Evolutionary conservation across 176 grass and related monocot genomes (phyloP), one percentile per base, ranked within the genome.

Genomic region (Paspalum vaginatum): DNA sequence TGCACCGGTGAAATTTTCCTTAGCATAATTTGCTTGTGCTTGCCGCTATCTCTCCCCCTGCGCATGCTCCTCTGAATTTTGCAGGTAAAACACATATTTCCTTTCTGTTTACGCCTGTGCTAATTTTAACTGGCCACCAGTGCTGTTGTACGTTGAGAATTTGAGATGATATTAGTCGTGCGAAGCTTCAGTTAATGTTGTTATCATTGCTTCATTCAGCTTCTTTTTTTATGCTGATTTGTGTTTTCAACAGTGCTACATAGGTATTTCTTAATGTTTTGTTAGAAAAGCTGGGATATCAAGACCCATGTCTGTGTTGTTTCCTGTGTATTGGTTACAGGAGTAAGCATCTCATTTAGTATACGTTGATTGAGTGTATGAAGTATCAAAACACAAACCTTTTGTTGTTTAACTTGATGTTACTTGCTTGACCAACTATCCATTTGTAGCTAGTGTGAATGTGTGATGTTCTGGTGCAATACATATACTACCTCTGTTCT

Each of bases 161-260:
- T 70, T 70, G 45, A 32, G 68, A 49, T 27, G 26, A 49, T 7
- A 20, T 47, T 68, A 78, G 17, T 38, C 38, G 5, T 79, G 46
- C 32, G 40, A 40, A 26, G 18, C 11, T 63, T 50, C 7, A 53
- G 32, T 66, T 41, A 48, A 15, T 52, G 12, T 20, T 65, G 60
- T 22, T 22, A n/a, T 39, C 45, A 50, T 77, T 47, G 5, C 5
- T 61, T 62, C 11, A 51, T 27, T 64, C 50, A 15, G 44, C 16
- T 49, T 49, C 15, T 38, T 12, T 77, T 77, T 32, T 77, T 78
- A n/a, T 38, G 10, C 17, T 50, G 17, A 20, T 64, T 61, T 50
- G 18, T 54, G 20, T 78, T 40, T 78, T 11, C 26, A 15, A 5
- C 59, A 22, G 2, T 27, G 24, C 20, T 79, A 62, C 13, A 79